Evolutionary conservation across 768 basidiomycete genomes (phyloP).

Genomic region (Lentinula lateritia): DNA sequence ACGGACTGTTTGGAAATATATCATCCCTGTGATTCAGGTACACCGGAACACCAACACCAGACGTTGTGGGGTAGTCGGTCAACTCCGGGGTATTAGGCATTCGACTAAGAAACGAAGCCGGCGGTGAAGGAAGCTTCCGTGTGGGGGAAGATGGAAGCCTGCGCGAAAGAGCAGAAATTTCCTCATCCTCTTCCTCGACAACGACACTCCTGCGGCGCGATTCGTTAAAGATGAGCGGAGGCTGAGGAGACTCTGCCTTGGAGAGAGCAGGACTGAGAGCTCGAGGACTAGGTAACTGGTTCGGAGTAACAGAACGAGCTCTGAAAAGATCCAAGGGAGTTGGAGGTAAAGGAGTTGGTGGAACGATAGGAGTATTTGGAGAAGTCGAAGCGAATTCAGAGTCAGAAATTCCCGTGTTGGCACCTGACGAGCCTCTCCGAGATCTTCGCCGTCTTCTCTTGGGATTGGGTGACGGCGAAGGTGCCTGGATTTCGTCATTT

Average conservation of each 20-base stretch:
- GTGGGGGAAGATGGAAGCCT: conserved; percentile 40
- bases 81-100: conserved; percentile 38
- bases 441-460: conserved; percentile 58
- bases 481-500: conserved; percentile 44
- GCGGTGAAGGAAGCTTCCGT: conserved; percentile 38
- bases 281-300: conserved; percentile 27
- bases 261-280: conserved; percentile 5
- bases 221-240: neutral
- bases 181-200: conserved; percentile 67
- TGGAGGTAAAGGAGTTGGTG: conserved; percentile 43
- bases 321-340: conserved; percentile 32
- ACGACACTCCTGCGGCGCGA: conserved; percentile 56
- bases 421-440: conserved; percentile 30
- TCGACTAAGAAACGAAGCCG: conserved; percentile 30
- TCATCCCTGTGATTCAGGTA: conserved; percentile 50
- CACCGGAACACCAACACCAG: conserved; percentile 42
- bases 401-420: conserved; percentile 45
- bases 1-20: conserved; percentile 62
- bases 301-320: conserved; percentile 38
- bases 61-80: conserved; percentile 35
- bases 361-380: conserved; percentile 57
- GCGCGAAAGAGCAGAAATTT: conserved; percentile 35
- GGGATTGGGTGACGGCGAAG: conserved; percentile 37
- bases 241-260: neutral
- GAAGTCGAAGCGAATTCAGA: conserved; percentile 43